Conservation (phyloP, 108 stramenopile genomes). For the Seminavis robusta region DNA sequence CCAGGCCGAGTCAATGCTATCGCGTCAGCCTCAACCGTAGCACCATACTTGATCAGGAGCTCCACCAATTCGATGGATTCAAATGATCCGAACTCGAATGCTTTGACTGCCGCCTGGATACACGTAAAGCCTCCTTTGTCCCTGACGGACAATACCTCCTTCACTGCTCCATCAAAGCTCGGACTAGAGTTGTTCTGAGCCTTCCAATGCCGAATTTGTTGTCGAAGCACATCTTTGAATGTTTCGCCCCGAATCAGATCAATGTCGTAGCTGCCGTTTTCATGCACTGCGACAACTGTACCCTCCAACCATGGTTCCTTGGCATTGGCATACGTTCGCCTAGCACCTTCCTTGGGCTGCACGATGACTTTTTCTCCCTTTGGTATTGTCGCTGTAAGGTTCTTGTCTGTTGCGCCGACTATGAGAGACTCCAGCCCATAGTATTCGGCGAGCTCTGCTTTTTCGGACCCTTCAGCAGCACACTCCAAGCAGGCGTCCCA, state of each 20-base stretch:
- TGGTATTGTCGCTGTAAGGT: not conserved
- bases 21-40: not conserved
- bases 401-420: not conserved
- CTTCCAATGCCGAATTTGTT: not conserved
- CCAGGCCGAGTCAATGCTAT: not conserved
- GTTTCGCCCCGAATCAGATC: not conserved
- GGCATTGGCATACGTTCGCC: not conserved
- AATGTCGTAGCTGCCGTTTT: not conserved
- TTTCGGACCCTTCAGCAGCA: too few species aligned
- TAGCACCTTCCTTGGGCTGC: not conserved
- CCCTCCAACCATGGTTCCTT: not conserved
- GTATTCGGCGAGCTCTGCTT: too few species aligned
- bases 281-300: not conserved
- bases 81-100: not conserved
- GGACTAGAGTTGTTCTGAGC: too few species aligned
- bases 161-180: not conserved
- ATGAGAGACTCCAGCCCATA: not conserved
- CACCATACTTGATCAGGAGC: not conserved
- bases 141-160: not conserved
- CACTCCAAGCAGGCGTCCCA: conserved; percentile 54
- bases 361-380: not conserved
- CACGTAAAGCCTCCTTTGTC: not conserved
- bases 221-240: not conserved
- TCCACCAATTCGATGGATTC: not conserved
- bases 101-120: not conserved